A percentile compares a stretch with the other conserved stretches of the same genome.
Evolutionary conservation across 371 early-diverging fungal species (phyloP).

Genomic region (Capniomyces stellatus): DNA sequence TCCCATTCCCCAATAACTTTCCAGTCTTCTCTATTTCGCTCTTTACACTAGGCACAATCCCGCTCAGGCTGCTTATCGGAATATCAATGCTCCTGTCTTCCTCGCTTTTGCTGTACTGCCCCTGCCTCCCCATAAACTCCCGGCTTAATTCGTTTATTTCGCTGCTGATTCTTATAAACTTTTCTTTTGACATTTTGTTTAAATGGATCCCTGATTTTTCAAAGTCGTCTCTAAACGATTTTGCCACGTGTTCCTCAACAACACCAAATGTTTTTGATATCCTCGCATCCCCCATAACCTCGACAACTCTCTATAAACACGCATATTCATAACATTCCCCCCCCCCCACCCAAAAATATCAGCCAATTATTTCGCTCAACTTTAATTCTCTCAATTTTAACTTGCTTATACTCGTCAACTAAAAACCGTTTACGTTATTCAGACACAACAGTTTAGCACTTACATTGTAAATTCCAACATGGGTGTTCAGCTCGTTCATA

Average conservation of each 20-base stretch:
- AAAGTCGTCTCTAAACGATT: conserved; percentile 73
- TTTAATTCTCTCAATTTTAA: too few species aligned
- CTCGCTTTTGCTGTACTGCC: neutral
- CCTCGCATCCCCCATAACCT: conserved; percentile 34
- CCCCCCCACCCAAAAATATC: too few species aligned
- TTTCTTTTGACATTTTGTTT: conserved; percentile 35
- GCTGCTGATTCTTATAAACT: conserved; percentile 68
- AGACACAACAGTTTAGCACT: neutral
- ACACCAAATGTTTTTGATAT: conserved; percentile 33
- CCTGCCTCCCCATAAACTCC: conserved; percentile 35
- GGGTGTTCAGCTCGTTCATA: conserved; percentile 85
- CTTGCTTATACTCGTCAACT: too few species aligned
- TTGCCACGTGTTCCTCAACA: conserved; percentile 62
- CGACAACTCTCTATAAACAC: conserved; percentile 36
- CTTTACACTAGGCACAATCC: too few species aligned
- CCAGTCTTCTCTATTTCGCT: neutral
- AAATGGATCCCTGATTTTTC: conserved; percentile 89
- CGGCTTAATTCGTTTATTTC: conserved; percentile 60
- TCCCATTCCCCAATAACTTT: neutral
- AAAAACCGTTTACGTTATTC: neutral
- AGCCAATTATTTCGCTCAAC: too few species aligned
- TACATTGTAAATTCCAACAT: conserved; percentile 49
- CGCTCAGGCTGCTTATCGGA: too few species aligned
- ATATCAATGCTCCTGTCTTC: conserved; percentile 13
- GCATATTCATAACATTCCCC: too few species aligned